Evolutionary conservation across 306 rosid species (phyloP).

Genomic region (Gynostemma pentaphyllum): DNA sequence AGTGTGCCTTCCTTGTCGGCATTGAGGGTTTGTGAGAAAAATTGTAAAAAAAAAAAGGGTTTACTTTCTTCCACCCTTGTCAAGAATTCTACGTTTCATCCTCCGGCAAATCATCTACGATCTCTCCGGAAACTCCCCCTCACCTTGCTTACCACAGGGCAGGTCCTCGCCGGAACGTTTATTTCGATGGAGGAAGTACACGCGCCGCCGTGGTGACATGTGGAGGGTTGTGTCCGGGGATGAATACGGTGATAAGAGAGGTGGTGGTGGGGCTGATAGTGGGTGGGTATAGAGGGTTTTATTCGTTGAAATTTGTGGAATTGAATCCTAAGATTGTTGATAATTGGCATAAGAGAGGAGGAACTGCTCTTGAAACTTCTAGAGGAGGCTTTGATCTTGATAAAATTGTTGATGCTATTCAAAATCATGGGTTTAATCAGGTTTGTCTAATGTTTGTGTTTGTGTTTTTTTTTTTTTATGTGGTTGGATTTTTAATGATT

Average conservation of each 20-base stretch:
- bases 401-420: slow-evolving; percentile 53
- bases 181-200: slow-evolving; percentile 13
- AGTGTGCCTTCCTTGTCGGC: no score
- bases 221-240: slow-evolving; percentile 67
- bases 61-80: slow-evolving; percentile 27
- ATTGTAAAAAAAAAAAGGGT: no score
- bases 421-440: slow-evolving; percentile 50
- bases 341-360: slow-evolving; percentile 57
- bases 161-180: slow-evolving; percentile 31
- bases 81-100: slow-evolving; percentile 30
- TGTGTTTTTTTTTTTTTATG: no score
- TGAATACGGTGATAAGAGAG: slow-evolving; percentile 77
- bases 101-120: slow-evolving; percentile 34
- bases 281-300: slow-evolving; percentile 72
- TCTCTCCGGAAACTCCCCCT: slow-evolving; percentile 13
- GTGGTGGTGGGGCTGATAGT: slow-evolving; percentile 42
- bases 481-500: no score
- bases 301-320: slow-evolving; percentile 27
- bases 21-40: no score
- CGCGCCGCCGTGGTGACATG: slow-evolving; percentile 62
- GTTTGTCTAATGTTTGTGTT: no score
- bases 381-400: slow-evolving; percentile 72
- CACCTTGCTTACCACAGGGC: slow-evolving; percentile 23
- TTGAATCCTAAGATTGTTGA: slow-evolving; percentile 31
- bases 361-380: slow-evolving; percentile 62